Evolutionary conservation across 2,329 filamentous ascomycete species (phyloP), one percentile per base, ranked within the genome.

Genomic region (Penicillium sp.): DNA sequence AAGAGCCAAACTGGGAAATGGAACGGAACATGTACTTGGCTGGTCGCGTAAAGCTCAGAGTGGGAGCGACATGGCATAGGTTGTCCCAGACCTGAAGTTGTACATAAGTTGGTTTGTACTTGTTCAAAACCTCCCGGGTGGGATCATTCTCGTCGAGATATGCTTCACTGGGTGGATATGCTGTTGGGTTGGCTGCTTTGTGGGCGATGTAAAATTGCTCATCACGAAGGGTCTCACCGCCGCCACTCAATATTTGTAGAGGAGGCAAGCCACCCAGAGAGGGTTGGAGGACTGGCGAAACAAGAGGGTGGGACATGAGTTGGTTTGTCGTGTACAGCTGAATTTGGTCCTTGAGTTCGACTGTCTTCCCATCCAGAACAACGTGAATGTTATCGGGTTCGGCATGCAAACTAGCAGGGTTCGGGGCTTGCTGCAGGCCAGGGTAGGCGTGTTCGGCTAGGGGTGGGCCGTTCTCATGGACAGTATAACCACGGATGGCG

Each of bases 71-170:
- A 70, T 97, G 93, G 68, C 94, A 97, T 3, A 97, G 79, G 67
- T 96, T 90, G 57, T 97, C 93, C 93, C 93, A 97, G 1, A 97
- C 88, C 72, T 97, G 94, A 2, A 99, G 82, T 71, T 97, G 92
- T 0, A 97, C 93, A 66, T 96, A 86, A 0, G 94, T 99, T 0
- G 92, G 90, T 57, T 86, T 85, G 73, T 91, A 96, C 61, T 82
- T 86, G 36, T 81, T 78, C 17, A 94, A 68, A 13, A 73, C 75
- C 12, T 74, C 70, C 35, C 80, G 72, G 1, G 82, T 81, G 21
- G 82, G 81, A 29, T 88, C 87, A 58, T 82, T 80, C 38, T 88
- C 83, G 35, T 87, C 81, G 59, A 94, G 78, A 43, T 85, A 81
- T 0, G 80, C 79, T 38, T 89, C 82, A 0, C 83, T 81, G 0